Base-by-base conservation (phyloP, 148 eudicot genomes). In the Diospyros lotus region DNA sequence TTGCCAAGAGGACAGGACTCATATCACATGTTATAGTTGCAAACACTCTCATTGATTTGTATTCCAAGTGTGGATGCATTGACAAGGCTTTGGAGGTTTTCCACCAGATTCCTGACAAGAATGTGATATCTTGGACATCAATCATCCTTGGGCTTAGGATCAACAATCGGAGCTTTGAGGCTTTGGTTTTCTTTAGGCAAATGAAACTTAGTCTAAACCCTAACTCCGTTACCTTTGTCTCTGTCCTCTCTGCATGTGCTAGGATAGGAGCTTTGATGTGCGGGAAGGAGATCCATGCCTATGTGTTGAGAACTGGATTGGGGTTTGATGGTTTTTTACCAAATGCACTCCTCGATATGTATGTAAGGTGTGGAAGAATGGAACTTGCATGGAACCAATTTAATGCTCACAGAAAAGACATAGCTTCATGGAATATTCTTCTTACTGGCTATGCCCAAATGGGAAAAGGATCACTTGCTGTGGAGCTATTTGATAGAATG, bases 321-420 rank as follows among this genome's bases (percentile, higher is more conserved):
- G 75, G 77, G 58, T 90, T 91, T 54, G 86, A 85, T 80, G 58
- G 89, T 69, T 80, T 87, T 0, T 5, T 91, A 48, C 94, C 86
- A 80, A 89, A 88, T 72, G 97, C 94, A 4, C 78, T 91, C 79
- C 77, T 89, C 55, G 85, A 89, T 80, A 89, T 91, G 97, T 91
- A 89, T 86, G 88, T 94, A n/a, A 89, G 88, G 77, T 91, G 97
- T 62, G 92, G 94, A 7, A 28, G 28, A 28, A 28, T 28, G 28
- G 28, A 28, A 28, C 28, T 28, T 28, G 28, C 28, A 28, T 28
- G 28, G 28, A 28, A 28, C 28, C 28, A 28, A 28, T 28, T 28
- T 28, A 28, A 28, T 88, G 86, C 72, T 78, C 88, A 58, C 66
- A 15, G 94, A 93, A 13, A 86, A 89, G 76, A 76, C 72, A 58